A percentile compares a stretch with the other conserved stretches of the same genome.
These are phyloP conservation scores for Psilocybe mexicana DNA, from an alignment of 1,284 basidiomycete genomes.

Conservation along the genomic window DNA sequence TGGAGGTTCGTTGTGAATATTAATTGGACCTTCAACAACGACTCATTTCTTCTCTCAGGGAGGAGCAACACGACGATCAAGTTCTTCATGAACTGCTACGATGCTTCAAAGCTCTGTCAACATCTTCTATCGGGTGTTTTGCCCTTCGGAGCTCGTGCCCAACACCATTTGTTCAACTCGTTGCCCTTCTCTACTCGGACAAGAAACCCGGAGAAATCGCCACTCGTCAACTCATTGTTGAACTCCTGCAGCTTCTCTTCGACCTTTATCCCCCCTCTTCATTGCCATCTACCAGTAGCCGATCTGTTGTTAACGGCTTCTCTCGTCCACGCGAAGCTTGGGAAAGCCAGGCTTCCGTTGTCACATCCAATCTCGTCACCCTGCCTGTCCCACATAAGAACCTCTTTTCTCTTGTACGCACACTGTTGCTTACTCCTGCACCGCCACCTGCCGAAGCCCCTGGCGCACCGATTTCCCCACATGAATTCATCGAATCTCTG, in stretches of 20 bases:
- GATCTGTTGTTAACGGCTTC: conserved; percentile 22
- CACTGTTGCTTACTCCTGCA: conserved; percentile 72
- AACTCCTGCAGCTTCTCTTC: conserved; percentile 80
- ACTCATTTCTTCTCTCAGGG: conserved; percentile 50
- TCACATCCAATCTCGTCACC: conserved; percentile 49
- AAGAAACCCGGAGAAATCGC: conserved; percentile 95
- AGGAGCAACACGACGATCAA: conserved; percentile 97
- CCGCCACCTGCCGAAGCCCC: conserved; percentile 72
- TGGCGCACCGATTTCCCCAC: conserved; percentile 66
- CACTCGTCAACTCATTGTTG: conserved; percentile 88
- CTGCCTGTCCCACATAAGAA: conserved; percentile 73
- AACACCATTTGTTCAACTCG: conserved; percentile 82
- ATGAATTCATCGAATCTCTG: conserved; percentile 86
- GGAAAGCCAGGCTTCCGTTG: conserved; percentile 43
- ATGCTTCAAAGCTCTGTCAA: conserved; percentile 91
- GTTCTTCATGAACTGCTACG: conserved; percentile 90
- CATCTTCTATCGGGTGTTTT: conserved; percentile 81
- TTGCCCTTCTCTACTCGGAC: conserved; percentile 88
- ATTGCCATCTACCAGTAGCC: conserved; percentile 48
- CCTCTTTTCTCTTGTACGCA: conserved; percentile 68
- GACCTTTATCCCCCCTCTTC: conserved; percentile 77
- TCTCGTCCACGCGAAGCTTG: conserved; percentile 50
- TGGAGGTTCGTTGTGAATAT: conserved; percentile 72
- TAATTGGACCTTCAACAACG: not conserved
- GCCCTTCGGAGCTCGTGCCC: conserved; percentile 85